Evolutionary conservation across 441 rosid genomes (phyloP).

Genomic region (Eruca vesicaria): DNA sequence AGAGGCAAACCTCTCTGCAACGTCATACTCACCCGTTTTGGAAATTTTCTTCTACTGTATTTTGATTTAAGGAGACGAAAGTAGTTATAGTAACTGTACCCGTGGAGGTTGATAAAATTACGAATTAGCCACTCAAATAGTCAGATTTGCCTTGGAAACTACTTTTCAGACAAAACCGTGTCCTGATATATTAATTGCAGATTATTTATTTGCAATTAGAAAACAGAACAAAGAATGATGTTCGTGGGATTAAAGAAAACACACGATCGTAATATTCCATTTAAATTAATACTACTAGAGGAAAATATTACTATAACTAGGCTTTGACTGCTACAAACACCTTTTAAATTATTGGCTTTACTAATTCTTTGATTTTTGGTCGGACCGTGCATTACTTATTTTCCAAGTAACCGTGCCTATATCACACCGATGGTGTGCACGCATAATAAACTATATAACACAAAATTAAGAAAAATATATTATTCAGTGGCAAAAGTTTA

Average conservation of each 20-base stretch:
- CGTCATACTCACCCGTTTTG: conserved; percentile 39
- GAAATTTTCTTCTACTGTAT: no score
- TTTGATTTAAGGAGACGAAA: neutral
- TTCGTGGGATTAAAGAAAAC: neutral
- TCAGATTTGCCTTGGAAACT: conserved; percentile 5
- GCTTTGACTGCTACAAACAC: neutral
- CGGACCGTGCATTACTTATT: neutral
- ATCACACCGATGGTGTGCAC: neutral
- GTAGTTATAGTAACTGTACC: neutral
- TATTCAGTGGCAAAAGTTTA: neutral
- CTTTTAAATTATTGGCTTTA: neutral
- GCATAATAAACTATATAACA: neutral
- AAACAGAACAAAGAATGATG: no score
- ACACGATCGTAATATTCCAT: neutral
- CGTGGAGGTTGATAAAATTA: neutral
- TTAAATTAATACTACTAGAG: neutral
- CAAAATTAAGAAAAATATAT: no score
- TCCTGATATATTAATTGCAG: no score
- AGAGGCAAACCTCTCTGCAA: conserved; percentile 46
- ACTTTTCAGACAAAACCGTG: neutral
- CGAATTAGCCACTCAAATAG: conserved; percentile 14
- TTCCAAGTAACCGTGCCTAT: neutral
- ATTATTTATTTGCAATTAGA: no score
- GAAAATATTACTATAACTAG: neutral
- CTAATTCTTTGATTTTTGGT: neutral